Base-by-base conservation (phyloP, 2,329 filamentous ascomycete species). In the Fusarium incarnatum region DNA sequence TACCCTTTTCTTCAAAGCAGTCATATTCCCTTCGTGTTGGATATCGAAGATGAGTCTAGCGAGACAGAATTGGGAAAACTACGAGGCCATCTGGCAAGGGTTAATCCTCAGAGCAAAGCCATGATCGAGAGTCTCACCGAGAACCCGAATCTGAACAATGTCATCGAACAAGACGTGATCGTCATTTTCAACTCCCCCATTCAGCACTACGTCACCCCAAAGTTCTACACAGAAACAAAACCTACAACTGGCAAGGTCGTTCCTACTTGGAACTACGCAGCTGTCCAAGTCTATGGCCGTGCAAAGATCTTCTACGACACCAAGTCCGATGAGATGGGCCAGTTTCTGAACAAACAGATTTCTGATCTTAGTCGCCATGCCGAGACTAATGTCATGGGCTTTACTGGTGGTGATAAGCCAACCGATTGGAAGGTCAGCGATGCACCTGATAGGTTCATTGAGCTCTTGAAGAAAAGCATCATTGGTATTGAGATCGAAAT, bases 191-290 rank as follows among this genome's bases (percentile, higher is more conserved):
- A 83, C 47, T 83, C 82, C 0, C 81, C 84, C 0, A 76, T 82
- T 2, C 85, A 91, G 40, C 87, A 90, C 78, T 92, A 92, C 70
- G 85, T 92, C 8, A 91, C 90, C 0, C 88, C 90, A 1, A 89
- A 90, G 64, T 92, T 91, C 78, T 92, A 92, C 79, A 82, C 80
- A 13, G 83, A 88, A 68, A 91, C 90, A 2, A 92, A 92, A 75
- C 89, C 89, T 0, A 75, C 73, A 0, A 89, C 85, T 0, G 89
- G 85, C 13, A 92, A 92, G 70, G 89, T 91, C 0, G 90, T 91
- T 8, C 89, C 89, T 1, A 92, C 90, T 0, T 92, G 90, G 90
- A 89, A 92, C 77, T 92, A 92, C 71, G 82, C 87, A 0, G 88
- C 89, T 0, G 89, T 85, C 0, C 88, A 92, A 77, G 87, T 82